Conservation (phyloP, 1,284 basidiomycete genomes). For the Boletellus dicymbophilus region DNA sequence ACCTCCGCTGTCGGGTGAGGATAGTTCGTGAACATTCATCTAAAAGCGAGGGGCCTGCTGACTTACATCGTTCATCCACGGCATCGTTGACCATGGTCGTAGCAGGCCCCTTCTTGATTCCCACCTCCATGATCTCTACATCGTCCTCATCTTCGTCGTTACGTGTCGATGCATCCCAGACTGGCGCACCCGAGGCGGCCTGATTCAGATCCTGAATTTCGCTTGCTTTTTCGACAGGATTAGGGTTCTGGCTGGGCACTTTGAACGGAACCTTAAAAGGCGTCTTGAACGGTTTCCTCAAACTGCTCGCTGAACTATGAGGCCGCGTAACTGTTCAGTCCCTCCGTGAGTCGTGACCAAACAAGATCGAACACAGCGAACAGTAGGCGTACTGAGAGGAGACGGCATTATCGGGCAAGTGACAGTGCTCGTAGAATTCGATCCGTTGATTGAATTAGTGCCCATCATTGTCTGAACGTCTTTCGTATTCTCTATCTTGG, state of each 20-base stretch:
- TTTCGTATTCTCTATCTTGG: constrained; percentile 33
- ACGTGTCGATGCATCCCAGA: neutral
- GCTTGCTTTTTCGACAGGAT: neutral
- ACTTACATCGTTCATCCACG: constrained; percentile 10
- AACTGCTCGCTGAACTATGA: constrained; percentile 37
- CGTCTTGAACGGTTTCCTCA: constrained; percentile 46
- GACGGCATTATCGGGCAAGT: constrained; percentile 23
- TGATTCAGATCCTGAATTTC: neutral
- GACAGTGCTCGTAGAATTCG: neutral
- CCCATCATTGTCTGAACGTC: neutral
- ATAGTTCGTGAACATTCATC: neutral
- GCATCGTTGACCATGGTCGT: neutral
- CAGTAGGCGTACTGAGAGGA: constrained; percentile 35
- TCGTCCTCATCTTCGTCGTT: constrained; percentile 2
- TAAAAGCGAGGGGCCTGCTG: neutral
- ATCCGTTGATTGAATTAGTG: neutral
- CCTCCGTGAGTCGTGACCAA: neutral
- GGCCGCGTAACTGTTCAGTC: constrained; percentile 42
- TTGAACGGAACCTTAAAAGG: constrained; percentile 45
- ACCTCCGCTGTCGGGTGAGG: constrained; percentile 13
- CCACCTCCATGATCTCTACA: constrained; percentile 19
- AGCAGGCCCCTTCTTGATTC: neutral
- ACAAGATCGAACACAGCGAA: neutral
- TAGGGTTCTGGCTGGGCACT: constrained; percentile 15
- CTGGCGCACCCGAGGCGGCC: neutral